phyloP scores from a whole-genome alignment of 768 basidiomycete genomes.

The Scleroderma bovista region DNA sequence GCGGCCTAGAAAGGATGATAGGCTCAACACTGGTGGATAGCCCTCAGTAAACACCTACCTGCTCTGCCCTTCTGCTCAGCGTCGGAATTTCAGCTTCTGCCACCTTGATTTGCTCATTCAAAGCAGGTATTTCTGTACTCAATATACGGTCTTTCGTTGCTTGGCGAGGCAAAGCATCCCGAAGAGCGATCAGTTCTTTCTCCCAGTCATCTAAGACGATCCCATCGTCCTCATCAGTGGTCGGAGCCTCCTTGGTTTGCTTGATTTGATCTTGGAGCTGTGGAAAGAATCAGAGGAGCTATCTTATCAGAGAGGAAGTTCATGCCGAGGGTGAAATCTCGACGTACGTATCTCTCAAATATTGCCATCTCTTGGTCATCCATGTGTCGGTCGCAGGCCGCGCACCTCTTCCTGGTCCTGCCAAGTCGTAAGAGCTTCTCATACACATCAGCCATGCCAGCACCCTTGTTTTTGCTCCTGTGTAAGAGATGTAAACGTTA shows the following conservation, averaged over 20 bases:
- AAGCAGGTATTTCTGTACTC: conserved; percentile 54
- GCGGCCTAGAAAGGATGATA: conserved; percentile 36
- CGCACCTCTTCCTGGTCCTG: conserved; percentile 61
- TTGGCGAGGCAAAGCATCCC: conserved; percentile 54
- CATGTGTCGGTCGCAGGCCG: conserved; percentile 70
- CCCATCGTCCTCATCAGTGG: conserved; percentile 34
- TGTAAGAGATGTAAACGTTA: neutral
- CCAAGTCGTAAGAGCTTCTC: conserved; percentile 51
- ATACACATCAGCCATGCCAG: conserved; percentile 44
- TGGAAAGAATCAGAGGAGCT: neutral
- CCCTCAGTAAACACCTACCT: conserved; percentile 36
- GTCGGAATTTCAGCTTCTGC: conserved; percentile 52
- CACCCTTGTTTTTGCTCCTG: conserved; percentile 17
- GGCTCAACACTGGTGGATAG: neutral
- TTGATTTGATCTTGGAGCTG: conserved; percentile 65
- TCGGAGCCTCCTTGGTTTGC: conserved; percentile 38
- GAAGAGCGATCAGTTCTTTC: conserved; percentile 47
- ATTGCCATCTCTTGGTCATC: conserved; percentile 45
- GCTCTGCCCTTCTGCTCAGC: conserved; percentile 50
- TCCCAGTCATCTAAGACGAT: conserved; percentile 58
- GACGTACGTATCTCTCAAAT: conserved; percentile 69
- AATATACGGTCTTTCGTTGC: conserved; percentile 50
- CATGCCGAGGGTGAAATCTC: neutral
- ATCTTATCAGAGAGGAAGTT: neutral
- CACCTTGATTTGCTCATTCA: conserved; percentile 56